Evolutionary conservation across 1,284 basidiomycete genomes (phyloP).

Genomic region (Athelia psychrophila): DNA sequence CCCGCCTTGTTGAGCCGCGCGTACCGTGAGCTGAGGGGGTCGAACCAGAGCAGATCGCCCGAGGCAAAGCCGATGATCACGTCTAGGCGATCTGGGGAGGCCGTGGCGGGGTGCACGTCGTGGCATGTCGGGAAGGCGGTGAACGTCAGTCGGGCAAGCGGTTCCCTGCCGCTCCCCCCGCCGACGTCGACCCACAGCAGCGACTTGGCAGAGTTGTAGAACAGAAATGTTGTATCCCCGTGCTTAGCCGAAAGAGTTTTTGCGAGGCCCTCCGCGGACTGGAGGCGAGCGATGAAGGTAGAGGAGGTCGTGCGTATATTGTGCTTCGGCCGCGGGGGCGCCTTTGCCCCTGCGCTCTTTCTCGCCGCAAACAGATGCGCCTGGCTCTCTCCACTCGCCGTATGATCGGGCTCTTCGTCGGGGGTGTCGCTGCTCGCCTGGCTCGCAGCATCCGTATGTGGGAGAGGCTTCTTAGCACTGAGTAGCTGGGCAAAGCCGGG

Average conservation of each 20-base stretch:
- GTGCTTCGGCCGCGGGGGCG: constrained; percentile 73
- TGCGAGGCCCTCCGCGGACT: constrained; percentile 74
- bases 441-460: constrained; percentile 60
- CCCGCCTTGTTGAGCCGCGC: constrained; percentile 93
- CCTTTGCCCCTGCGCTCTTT: constrained; percentile 60
- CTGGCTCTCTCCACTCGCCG: constrained; percentile 26
- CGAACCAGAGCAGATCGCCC: constrained; percentile 93
- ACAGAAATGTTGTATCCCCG: constrained; percentile 80
- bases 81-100: constrained; percentile 78
- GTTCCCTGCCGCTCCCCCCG: constrained; percentile 80
- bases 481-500: constrained; percentile 54
- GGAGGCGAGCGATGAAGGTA: constrained; percentile 84
- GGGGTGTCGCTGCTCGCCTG: constrained; percentile 74
- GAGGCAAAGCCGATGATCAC: constrained; percentile 91
- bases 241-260: constrained; percentile 74
- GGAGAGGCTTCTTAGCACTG: constrained; percentile 24
- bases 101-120: constrained; percentile 80
- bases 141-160: constrained; percentile 84
- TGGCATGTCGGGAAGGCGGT: constrained; percentile 87
- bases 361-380: constrained; percentile 46
- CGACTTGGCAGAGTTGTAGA: constrained; percentile 80
- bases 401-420: constrained; percentile 54
- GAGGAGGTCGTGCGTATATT: constrained; percentile 87
- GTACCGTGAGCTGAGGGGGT: constrained; percentile 84
- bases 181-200: constrained; percentile 84